A percentile compares a stretch with the other conserved stretches of the same genome.
phyloP scores from a whole-genome alignment of 2,329 filamentous ascomycete genomes.

The Berkeleyomyces rouxiae region DNA sequence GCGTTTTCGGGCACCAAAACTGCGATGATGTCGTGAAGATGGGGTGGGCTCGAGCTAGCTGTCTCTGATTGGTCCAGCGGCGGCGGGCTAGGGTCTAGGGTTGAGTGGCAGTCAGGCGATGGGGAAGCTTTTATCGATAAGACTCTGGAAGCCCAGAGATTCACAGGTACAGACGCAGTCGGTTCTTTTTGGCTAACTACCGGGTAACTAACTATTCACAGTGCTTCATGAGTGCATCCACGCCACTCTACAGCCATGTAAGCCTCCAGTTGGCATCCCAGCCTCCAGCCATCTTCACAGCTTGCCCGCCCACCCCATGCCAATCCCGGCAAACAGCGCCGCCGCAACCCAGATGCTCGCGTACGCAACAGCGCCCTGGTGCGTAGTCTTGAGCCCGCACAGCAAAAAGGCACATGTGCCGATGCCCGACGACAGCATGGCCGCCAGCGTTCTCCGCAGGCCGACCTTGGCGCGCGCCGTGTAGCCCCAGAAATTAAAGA shows the following conservation, averaged over 20 bases:
- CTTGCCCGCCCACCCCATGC: slow-evolving; percentile 34
- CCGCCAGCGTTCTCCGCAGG: slow-evolving; percentile 44
- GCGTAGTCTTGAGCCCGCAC: slow-evolving; percentile 52
- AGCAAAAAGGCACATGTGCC: slow-evolving; percentile 48
- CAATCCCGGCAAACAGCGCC: slow-evolving; percentile 40
- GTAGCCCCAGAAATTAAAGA: slow-evolving; percentile 58
- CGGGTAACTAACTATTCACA: not conserved
- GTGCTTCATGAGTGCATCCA: too few species aligned
- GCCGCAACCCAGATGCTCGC: slow-evolving; percentile 58
- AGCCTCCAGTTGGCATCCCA: not conserved
- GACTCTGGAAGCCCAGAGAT: not conserved
- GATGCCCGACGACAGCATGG: slow-evolving; percentile 38
- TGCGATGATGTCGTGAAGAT: not conserved
- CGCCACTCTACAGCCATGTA: not conserved
- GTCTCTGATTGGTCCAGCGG: too few species aligned
- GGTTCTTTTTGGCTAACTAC: not conserved
- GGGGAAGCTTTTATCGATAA: not conserved
- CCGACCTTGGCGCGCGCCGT: slow-evolving; percentile 44
- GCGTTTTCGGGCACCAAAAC: not conserved
- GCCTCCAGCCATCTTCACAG: not conserved
- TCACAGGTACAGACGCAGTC: not conserved
- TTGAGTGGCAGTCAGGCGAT: not conserved
- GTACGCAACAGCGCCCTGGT: slow-evolving; percentile 57
- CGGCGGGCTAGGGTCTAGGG: too few species aligned
- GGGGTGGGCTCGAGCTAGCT: not conserved